Evolutionary conservation across 192 early-diverging fungal species (phyloP), one percentile per base, ranked within the genome.

Genomic region (Coemansia umbellata): DNA sequence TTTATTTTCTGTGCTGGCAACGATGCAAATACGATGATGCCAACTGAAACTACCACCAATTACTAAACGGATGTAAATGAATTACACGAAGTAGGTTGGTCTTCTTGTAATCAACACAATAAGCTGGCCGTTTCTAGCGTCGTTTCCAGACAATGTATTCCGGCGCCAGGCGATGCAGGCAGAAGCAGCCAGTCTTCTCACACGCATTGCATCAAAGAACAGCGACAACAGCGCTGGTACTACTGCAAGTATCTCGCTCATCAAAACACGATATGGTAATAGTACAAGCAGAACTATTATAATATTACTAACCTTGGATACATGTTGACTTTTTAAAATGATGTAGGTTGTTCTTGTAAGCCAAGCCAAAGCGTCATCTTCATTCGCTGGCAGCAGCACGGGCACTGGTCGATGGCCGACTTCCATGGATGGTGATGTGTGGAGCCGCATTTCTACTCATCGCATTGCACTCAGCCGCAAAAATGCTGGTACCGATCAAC

Each of bases 121-220:
- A 33, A 69, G 59, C 60, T 69, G 67, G 67, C 67, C 67, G 32
- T 63, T 62, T 40, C 23, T 69, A 32, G 67, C 51, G 19, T 62
- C 67, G 44, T 57, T 63, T 24, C 39, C 67, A 5, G 43, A 57
- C 39, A 58, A 50, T 19, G 22, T 69, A 3, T 19, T 57, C 19
- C 53, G 51, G 8, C 54, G 67, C 18, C 59, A 69, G 49, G 33
- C 28, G 6, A 26, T 69, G 31, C 67, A 69, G 30, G 49, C 59
- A 11, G 67, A 61, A 15, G 43, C 54, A 4, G 50, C 67, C 14
- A 44, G 27, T 10, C 30, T 58, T 31, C 11, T 69, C 15, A 33
- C 55, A 11, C 48, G 28, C 8, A 58, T 60, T n/a, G 67, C 67
- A 14, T 32, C 44, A 10, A 62, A 58, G 19, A 44, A 63, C 45